These are phyloP conservation scores for Epithemia pelagica DNA, from an alignment of 108 stramenopile species.

Conservation along the genomic window DNA sequence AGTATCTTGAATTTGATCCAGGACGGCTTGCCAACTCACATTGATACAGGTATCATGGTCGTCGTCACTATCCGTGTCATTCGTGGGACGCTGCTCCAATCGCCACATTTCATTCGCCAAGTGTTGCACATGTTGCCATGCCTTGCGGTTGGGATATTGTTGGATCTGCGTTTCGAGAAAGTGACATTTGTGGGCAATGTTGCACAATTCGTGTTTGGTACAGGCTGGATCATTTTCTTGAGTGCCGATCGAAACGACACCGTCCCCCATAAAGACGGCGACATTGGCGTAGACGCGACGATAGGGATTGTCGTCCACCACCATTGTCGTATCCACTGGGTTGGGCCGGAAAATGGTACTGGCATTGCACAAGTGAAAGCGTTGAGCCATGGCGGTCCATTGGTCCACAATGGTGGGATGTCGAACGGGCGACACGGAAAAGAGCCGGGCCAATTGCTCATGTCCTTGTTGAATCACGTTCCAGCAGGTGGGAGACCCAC, in stretches of 20 bases:
- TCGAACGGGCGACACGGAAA: neutral
- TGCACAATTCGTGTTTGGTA: constrained; percentile 40
- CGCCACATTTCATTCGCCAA: constrained; percentile 18
- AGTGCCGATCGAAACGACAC: constrained; percentile 62
- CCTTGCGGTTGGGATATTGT: too few relatives aligned
- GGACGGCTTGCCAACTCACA: constrained; percentile 27
- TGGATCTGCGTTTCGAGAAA: neutral
- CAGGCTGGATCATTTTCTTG: constrained; percentile 90
- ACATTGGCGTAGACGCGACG: neutral
- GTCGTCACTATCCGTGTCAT: neutral
- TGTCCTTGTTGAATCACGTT: constrained; percentile 61
- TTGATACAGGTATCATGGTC: constrained; percentile 28
- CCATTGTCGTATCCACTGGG: neutral
- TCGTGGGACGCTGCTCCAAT: constrained; percentile 18
- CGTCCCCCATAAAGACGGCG: constrained; percentile 66
- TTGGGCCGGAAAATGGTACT: constrained; percentile 30
- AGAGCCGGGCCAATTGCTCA: constrained; percentile 28
- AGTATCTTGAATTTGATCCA: constrained; percentile 28
- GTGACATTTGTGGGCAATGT: constrained; percentile 63
- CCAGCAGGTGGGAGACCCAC: constrained; percentile 68
- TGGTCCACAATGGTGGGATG: neutral
- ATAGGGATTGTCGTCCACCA: neutral
- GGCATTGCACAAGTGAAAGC: constrained; percentile 74
- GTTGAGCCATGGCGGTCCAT: neutral
- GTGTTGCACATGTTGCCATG: constrained; percentile 3